phyloP scores from a whole-genome alignment of 257 asterid species.

The Parsonsia alboflavescens region DNA sequence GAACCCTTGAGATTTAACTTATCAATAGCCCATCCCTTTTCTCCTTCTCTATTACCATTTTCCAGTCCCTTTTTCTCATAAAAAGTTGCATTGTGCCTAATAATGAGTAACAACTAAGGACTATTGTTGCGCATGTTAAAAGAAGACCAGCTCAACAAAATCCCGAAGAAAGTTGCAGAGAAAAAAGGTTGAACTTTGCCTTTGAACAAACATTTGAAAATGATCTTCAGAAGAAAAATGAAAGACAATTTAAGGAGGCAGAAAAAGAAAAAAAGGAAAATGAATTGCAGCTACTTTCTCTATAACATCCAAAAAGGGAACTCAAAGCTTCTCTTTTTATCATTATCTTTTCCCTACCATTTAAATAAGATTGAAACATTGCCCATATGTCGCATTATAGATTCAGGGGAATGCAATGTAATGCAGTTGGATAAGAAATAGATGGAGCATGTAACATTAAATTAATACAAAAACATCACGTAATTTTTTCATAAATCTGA shows the following conservation, averaged over 20 bases:
- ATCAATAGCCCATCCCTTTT: neutral
- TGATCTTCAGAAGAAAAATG: too few species aligned
- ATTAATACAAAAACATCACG: neutral
- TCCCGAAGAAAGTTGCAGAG: neutral
- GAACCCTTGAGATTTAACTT: neutral
- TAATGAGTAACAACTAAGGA: neutral
- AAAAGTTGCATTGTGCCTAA: neutral
- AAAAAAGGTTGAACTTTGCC: neutral
- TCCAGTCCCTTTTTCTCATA: neutral
- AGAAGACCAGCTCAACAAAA: neutral
- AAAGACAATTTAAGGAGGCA: neutral
- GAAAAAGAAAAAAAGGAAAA: neutral
- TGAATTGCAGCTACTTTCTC: neutral
- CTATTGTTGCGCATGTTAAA: neutral
- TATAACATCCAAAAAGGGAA: neutral
- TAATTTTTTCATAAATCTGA: neutral
- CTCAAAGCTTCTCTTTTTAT: neutral
- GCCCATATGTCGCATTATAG: too few species aligned
- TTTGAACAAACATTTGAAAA: neutral
- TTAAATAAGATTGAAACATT: neutral
- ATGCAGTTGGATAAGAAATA: neutral
- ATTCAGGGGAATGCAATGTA: neutral
- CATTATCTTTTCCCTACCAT: neutral
- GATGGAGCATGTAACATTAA: neutral
- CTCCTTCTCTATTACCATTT: too few species aligned